Base-by-base conservation (phyloP, 2,329 filamentous ascomycete species). In the Trichophyton benhamiae region DNA sequence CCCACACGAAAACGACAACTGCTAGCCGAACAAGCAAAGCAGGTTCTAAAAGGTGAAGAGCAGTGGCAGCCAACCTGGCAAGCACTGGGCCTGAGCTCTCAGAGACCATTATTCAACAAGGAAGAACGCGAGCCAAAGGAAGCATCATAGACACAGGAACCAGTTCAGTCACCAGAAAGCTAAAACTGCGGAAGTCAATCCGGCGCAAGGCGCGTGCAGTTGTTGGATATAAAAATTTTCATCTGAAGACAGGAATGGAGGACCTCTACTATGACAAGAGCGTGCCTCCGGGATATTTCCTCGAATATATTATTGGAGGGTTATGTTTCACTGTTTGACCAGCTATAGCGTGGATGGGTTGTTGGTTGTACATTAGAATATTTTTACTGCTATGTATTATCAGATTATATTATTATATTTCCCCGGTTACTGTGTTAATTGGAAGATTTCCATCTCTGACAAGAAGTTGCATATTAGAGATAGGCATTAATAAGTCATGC, bases 11-110 rank as follows among this genome's bases (percentile, higher is more conserved):
- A 79, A 65, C 75, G 81, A 67, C 72, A 73, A 65, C 71, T 72
- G 25, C 78, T 83, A 67, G 79, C 78, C 63, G 73, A 80, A 70
- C 82, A 87, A 74, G 88, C 87, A 17, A 78, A 82, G 75, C 77
- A 79, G 67, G 69, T 91, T 67, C 72, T 88, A 65, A 74, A 78
- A 58, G 83, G 85, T 20, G 79, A 82, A 72, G 77, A 80, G 67
- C 77, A 77, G 65, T 91, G 88, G 87, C 77, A 72, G 63, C 76
- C 77, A 38, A 78, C 77, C 17, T 79, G 77, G 77, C 70, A 76
- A 69, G 70, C 71, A 20, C 61, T 79, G 62, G 75, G 75, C 15
- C 61, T 76, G 61, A 72, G 71, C 63, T 74, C 72, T 64, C 69
- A 72, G 60, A 68, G 71, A 33, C 63, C 71, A 61, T 59, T 66